Conservation (phyloP, 768 basidiomycete species). For the Suillus subalutaceus region DNA sequence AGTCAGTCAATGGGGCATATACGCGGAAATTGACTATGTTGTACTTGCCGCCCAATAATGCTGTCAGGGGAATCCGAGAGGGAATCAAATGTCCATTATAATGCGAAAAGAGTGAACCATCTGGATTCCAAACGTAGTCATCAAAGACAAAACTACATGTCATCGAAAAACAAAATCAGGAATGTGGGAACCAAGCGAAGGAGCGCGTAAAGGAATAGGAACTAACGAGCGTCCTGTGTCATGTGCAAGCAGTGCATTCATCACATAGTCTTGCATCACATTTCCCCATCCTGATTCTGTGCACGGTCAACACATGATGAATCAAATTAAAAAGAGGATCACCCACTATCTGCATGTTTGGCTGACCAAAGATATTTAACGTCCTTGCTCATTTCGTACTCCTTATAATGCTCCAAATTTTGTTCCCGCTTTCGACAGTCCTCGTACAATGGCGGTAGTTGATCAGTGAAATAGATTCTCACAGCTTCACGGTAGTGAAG, state of each 20-base stretch:
- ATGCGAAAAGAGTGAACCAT: conserved; percentile 39
- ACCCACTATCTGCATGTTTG: conserved; percentile 47
- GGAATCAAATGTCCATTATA: conserved; percentile 41
- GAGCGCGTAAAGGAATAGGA: neutral
- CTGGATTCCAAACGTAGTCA: conserved; percentile 44
- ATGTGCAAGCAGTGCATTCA: conserved; percentile 40
- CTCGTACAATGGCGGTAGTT: conserved; percentile 46
- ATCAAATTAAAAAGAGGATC: neutral
- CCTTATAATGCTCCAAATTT: conserved; percentile 43
- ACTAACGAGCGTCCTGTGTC: conserved; percentile 38
- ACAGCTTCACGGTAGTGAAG: neutral
- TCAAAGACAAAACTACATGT: conserved; percentile 43
- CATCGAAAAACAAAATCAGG: conserved; percentile 12
- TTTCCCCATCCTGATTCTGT: conserved; percentile 45
- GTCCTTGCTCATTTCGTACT: conserved; percentile 33
- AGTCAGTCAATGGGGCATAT: neutral
- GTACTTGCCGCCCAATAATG: conserved; percentile 39
- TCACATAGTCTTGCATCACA: conserved; percentile 42
- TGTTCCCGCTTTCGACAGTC: conserved; percentile 41
- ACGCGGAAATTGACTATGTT: neutral
- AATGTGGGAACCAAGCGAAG: neutral
- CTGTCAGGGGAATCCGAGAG: conserved; percentile 44
- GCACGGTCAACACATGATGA: neutral
- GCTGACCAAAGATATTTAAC: conserved; percentile 50
- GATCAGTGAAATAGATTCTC: neutral